A percentile compares a stretch with the other conserved stretches of the same genome.
These are phyloP conservation scores for Rostrohypoxylon terebratum DNA, from an alignment of 495 filamentous ascomycete genomes.

Conservation along the genomic window DNA sequence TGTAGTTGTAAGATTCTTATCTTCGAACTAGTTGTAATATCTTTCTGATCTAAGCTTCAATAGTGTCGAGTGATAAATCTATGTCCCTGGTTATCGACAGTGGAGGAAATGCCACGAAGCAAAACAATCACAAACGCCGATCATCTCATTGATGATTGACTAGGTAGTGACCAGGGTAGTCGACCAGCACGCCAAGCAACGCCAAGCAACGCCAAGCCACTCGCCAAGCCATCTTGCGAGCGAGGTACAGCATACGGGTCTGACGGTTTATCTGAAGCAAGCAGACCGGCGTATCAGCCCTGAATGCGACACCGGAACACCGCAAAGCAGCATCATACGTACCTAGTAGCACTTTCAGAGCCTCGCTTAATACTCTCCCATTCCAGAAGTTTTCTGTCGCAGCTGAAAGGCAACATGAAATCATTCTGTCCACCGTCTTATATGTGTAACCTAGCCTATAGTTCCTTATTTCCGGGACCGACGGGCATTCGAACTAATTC, in stretches of 20 bases:
- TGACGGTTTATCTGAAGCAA: neutral
- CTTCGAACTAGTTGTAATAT: neutral
- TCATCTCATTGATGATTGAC: neutral
- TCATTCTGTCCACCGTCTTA: neutral
- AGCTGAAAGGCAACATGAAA: neutral
- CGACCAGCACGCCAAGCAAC: neutral
- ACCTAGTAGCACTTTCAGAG: neutral
- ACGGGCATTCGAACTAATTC: too few species aligned
- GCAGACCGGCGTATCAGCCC: neutral
- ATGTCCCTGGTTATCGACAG: neutral
- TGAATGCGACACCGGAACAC: conserved; percentile 7
- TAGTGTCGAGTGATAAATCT: neutral
- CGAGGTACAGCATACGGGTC: too few species aligned
- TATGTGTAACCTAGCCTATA: conserved; percentile 7
- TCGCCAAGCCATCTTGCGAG: neutral
- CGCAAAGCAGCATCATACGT: neutral
- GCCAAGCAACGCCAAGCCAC: too few species aligned
- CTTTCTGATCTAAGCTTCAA: neutral
- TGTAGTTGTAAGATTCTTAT: neutral
- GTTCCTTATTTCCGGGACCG: conserved; percentile 2
- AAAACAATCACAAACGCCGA: neutral
- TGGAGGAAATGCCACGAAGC: neutral
- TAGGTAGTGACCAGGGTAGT: too few species aligned
- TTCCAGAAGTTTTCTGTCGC: neutral
- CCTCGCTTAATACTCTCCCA: neutral